Percentiles rank a stretch among this genome's conserved stretches.
Conservation (phyloP, 2,329 filamentous ascomycete genomes). For the Pyrenochaeta sp. region DNA sequence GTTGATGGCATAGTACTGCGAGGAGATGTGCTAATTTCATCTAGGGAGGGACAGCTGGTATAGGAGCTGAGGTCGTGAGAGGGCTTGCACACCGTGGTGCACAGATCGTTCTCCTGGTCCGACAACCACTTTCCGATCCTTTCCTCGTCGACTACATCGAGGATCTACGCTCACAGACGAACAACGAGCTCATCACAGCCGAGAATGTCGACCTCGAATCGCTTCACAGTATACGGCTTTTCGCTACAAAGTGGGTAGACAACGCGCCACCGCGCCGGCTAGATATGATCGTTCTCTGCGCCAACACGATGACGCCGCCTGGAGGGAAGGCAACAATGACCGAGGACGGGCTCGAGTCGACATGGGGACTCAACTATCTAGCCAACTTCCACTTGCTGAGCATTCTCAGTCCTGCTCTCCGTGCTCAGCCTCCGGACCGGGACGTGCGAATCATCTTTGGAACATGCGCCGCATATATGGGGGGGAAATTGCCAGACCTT, state of each 20-base stretch:
- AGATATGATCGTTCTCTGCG: slow-evolving; percentile 91
- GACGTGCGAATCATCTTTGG: slow-evolving; percentile 89
- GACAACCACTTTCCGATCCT: slow-evolving; percentile 79
- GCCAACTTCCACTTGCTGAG: slow-evolving; percentile 94
- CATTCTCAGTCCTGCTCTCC: slow-evolving; percentile 87
- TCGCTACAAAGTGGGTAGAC: slow-evolving; percentile 98
- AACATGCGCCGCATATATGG: slow-evolving; percentile 89
- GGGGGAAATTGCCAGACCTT: slow-evolving; percentile 71
- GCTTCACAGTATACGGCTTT: slow-evolving; percentile 88
- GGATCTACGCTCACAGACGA: slow-evolving; percentile 78
- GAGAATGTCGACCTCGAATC: slow-evolving; percentile 92
- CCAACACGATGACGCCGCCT: slow-evolving; percentile 76
- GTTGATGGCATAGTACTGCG: not conserved
- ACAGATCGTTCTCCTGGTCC: slow-evolving; percentile 89
- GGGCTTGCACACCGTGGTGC: slow-evolving; percentile 83
- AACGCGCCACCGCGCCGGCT: slow-evolving; percentile 88
- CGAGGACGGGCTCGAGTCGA: slow-evolving; percentile 82
- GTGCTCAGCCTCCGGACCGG: slow-evolving; percentile 90
- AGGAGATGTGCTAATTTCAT: slow-evolving; percentile 17
- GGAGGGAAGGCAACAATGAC: slow-evolving; percentile 70
- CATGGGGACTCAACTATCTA: slow-evolving; percentile 94
- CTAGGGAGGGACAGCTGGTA: slow-evolving; percentile 87
- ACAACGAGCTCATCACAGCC: slow-evolving; percentile 90
- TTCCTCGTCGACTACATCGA: slow-evolving; percentile 94
- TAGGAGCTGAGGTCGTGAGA: slow-evolving; percentile 79